Base-by-base conservation (phyloP, 179 eudicot species). In the Gypsophila paniculata region DNA sequence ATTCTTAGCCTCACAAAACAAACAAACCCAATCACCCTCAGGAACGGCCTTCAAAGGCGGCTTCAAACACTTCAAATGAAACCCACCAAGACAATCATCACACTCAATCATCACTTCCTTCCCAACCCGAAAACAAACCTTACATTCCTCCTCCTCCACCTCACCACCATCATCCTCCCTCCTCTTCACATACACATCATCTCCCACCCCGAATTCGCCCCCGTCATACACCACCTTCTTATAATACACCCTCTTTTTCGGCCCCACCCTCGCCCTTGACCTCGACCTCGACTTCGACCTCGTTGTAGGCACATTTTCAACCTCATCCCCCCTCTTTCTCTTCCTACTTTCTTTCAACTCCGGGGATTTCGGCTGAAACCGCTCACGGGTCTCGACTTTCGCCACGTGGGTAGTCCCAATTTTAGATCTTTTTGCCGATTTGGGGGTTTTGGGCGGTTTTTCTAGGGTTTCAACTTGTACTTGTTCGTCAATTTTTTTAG, bases 1-100 rank as follows among this genome's bases (percentile, higher is more conserved):
- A 39, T 89, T 95, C 78, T 26, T 81, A 6, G 77, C 89, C 86
- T 84, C 90, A 38, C 98, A 95, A 72, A 80, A 87, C 81, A 76
- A 80, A 77, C 98, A 92, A 77, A 86, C 62, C 99, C 99, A 95
- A 81, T 95, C 96, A 29, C 91, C 96, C 64, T 90, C 99, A 1
- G 98, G 98, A 64, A 92, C 93, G 68, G 78, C 86, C 79, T 81
- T 89, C 78, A 92, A 70, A 9, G 97, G 97, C 2, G 99, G 98
- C 79, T 84, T 95, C 83, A 90, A 73, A 54, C 99, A 95, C 73
- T 87, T 92, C 84, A 95, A 84, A 72, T 95, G 99, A 78, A 90
- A 95, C 75, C 99, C 99, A 77, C 85, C 85, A 58, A 95, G 82
- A 65, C 99, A 95, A 66, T 90, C 93, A 79, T 92, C 99, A 61